Evolutionary conservation across 768 basidiomycete species (phyloP).

Genomic region (Lactifluus subvellereus): DNA sequence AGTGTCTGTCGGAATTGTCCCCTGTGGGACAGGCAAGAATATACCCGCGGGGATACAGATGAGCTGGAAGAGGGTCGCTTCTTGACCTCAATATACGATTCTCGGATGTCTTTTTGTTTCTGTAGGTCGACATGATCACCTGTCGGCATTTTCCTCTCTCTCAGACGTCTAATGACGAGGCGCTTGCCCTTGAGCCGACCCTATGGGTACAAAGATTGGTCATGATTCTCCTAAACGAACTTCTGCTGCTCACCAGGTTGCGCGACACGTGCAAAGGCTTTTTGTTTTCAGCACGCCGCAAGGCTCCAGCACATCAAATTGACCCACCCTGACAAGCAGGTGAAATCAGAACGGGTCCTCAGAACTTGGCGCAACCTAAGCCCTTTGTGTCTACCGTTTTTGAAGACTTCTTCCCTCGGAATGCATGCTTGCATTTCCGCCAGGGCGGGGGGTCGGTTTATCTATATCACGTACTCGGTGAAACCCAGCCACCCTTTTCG

Average conservation of each 20-base stretch:
- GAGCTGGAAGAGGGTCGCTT: constrained; percentile 11
- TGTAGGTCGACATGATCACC: constrained; percentile 19
- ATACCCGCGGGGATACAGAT: constrained; percentile 22
- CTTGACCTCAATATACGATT: constrained; percentile 13
- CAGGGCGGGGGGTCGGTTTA: constrained; percentile 11
- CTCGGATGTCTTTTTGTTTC: constrained; percentile 21
- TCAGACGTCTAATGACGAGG: constrained; percentile 12
- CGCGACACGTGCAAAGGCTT: constrained; percentile 15
- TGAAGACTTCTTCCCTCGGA: constrained; percentile 10
- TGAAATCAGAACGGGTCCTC: constrained; percentile 17
- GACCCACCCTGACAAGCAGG: constrained; percentile 15
- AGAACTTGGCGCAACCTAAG: constrained; percentile 15
- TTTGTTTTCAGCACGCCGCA: constrained; percentile 21
- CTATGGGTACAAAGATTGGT: constrained; percentile 13
- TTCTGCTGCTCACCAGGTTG: constrained; percentile 7
- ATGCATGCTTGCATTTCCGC: constrained; percentile 10
- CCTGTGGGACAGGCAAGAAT: constrained; percentile 8
- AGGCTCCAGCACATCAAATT: constrained; percentile 24
- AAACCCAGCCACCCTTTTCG: constrained; percentile 15
- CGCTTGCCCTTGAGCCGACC: constrained; percentile 20
- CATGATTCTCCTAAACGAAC: constrained; percentile 16
- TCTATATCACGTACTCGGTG: constrained; percentile 22
- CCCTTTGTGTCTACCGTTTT: constrained; percentile 22
- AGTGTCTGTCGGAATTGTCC: constrained; percentile 11
- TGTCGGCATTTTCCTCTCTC: constrained; percentile 20